These are phyloP conservation scores for Dothideomycetes sp. DNA, from an alignment of 2,329 filamentous ascomycete genomes.

Conservation along the genomic window DNA sequence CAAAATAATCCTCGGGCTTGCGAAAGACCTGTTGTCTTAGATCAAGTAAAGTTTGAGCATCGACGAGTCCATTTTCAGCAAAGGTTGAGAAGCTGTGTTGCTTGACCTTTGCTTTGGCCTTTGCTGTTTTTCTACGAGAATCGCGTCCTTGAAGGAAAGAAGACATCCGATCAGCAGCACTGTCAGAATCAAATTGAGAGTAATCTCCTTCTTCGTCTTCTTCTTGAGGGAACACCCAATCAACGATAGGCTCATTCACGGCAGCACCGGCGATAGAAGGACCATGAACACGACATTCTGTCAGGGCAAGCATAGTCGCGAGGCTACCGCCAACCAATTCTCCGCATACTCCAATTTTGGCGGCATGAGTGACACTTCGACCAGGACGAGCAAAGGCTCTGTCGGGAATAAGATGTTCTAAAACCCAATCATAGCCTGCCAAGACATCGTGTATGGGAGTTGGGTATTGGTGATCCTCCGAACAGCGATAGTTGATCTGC, in stretches of 20 bases:
- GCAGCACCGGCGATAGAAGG: slow-evolving; percentile 37
- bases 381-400: slow-evolving; percentile 21
- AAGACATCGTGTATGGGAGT: slow-evolving; percentile 40
- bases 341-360: slow-evolving; percentile 37
- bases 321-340: slow-evolving; percentile 40
- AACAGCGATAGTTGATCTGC: slow-evolving; percentile 37
- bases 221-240: slow-evolving; percentile 35
- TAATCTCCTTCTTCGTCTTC: slow-evolving; percentile 19
- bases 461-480: slow-evolving; percentile 30
- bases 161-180: not conserved
- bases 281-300: slow-evolving; percentile 36
- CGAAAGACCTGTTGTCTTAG: slow-evolving; percentile 33
- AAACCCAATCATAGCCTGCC: slow-evolving; percentile 39
- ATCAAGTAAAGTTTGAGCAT: slow-evolving; percentile 21
- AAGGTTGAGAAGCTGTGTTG: slow-evolving; percentile 7
- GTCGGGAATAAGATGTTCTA: slow-evolving; percentile 28
- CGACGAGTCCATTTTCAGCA: not conserved
- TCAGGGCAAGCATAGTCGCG: slow-evolving; percentile 41
- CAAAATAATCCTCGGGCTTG: slow-evolving; percentile 36
- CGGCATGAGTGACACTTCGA: slow-evolving; percentile 20
- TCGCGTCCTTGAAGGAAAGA: not conserved
- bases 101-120: not conserved
- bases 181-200: not conserved
- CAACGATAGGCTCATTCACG: slow-evolving; percentile 38
- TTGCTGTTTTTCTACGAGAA: not conserved